Evolutionary conservation across 116 monocot genomes (phyloP), one percentile per base, ranked within the genome.

Genomic region (Iris pallida): DNA sequence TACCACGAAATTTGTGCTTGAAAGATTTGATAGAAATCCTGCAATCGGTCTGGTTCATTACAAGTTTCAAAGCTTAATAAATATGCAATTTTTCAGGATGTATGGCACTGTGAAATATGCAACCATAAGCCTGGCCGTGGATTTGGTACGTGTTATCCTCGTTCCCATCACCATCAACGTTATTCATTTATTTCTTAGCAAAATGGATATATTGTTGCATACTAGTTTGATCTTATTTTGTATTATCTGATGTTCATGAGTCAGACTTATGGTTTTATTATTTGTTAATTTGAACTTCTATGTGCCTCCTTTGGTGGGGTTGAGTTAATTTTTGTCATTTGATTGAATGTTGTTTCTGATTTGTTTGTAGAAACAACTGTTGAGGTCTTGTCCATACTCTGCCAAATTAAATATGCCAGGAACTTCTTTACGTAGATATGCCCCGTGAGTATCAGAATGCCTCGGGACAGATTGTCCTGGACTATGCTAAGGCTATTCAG

Each of bases 401-500:
- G 61, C 63, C 91, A 95, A 73, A 95, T 90, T 16, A 95, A 95
- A 61, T 95, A 91, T 76, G 91, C 85, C 12, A 95, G 56, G 94
- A 95, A 68, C 83, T 95, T 66, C 81, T 95, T 55, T 95, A 95
- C 68, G 88, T 95, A 48, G 94, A 95, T 73, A 88, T 95, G 94
- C 94, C 94, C 4, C 78, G 61, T 9, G 94, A 94, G 69, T 95
- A 88, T 68, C 94, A 88, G 12, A 95, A 90, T 80, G 48, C 85
- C 45, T 87, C 86, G 13, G 94, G 94, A 16, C 90, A 90, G 65
- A 86, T 95, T 81, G 88, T 95, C 57, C 79, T 95, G n/a, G 85
- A 95, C 61, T 95, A 95, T 72, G 81, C 85, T 30, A 90, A 90
- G 74, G 94, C 94, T 45, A 83, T 95, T 41, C 90, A 95, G 65